Conservation (phyloP, 2,329 filamentous ascomycete species). For the Lasiodiplodia citricola region DNA sequence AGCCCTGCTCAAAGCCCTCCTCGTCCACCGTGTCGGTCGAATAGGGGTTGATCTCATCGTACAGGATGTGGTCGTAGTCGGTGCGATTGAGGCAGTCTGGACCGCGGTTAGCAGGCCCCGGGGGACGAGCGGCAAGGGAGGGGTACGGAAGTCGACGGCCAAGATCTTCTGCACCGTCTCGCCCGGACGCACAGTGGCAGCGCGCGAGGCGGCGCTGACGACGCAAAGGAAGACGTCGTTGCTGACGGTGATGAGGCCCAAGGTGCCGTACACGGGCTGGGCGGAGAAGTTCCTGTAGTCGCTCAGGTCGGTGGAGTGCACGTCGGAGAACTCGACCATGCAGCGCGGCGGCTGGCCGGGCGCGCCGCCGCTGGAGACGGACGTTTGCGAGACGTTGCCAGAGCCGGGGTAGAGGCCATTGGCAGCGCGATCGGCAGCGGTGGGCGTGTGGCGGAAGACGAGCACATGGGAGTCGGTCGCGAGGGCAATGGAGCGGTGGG, state of each 20-base stretch:
- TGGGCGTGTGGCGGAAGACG: conserved; percentile 79
- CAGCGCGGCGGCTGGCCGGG: conserved; percentile 62
- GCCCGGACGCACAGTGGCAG: conserved; percentile 81
- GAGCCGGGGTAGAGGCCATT: conserved; percentile 41
- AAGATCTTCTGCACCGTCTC: conserved; percentile 89
- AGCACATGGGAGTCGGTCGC: conserved; percentile 79
- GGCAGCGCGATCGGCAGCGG: conserved; percentile 58
- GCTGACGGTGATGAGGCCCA: conserved; percentile 84
- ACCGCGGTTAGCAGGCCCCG: neutral
- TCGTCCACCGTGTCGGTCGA: conserved; percentile 59
- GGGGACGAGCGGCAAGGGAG: neutral
- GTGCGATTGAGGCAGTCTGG: conserved; percentile 83
- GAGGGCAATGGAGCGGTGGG: conserved; percentile 85
- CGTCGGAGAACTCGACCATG: conserved; percentile 83
- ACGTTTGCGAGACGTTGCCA: conserved; percentile 64
- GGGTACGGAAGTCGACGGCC: conserved; percentile 77
- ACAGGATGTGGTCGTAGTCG: conserved; percentile 79
- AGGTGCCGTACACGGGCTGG: conserved; percentile 79
- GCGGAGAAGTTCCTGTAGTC: conserved; percentile 76
- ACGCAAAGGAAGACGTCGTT: conserved; percentile 90
- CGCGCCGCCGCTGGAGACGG: conserved; percentile 48
- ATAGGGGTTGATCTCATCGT: conserved; percentile 63
- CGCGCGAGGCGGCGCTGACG: conserved; percentile 77
- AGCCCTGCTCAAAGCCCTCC: conserved; percentile 59
- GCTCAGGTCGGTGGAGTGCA: conserved; percentile 68